Evolutionary conservation across 1,284 basidiomycete species (phyloP).

Genomic region (Phylloboletellus chloephorus): DNA sequence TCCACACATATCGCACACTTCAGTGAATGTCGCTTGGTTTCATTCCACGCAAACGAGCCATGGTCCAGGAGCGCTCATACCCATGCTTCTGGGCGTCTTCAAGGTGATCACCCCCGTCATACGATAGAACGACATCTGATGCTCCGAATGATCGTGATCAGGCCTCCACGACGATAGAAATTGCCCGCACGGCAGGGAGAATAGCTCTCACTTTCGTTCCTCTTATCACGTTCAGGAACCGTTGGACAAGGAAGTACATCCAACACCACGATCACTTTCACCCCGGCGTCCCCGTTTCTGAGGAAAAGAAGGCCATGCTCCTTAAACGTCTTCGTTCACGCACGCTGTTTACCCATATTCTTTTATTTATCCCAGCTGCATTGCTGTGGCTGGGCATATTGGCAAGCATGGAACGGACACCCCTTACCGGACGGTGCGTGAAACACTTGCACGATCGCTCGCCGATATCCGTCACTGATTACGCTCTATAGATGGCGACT

Average conservation of each 20-base stretch:
- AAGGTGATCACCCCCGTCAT: constrained; percentile 36
- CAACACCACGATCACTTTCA: constrained; percentile 47
- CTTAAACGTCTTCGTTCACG: constrained; percentile 45
- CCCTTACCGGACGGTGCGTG: constrained; percentile 74
- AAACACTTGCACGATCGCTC: not conserved
- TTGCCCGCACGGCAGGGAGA: constrained; percentile 59
- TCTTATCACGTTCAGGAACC: constrained; percentile 53
- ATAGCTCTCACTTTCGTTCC: constrained; percentile 71
- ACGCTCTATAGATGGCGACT: constrained; percentile 61
- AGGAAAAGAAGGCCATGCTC: constrained; percentile 44
- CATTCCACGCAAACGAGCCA: constrained; percentile 40
- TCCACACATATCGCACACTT: constrained; percentile 2
- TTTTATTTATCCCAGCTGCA: constrained; percentile 62
- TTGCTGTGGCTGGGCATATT: constrained; percentile 73
- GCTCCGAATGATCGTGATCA: constrained; percentile 19
- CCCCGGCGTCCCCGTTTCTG: constrained; percentile 42
- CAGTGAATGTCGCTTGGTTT: constrained; percentile 27
- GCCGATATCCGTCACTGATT: constrained; percentile 4
- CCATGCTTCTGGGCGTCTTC: constrained; percentile 39
- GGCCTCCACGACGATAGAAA: constrained; percentile 56
- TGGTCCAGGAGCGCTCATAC: constrained; percentile 24
- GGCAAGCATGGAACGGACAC: constrained; percentile 76
- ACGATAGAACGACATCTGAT: not conserved
- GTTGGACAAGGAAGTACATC: constrained; percentile 47
- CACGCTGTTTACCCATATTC: constrained; percentile 48